Evolutionary conservation across 768 basidiomycete genomes (phyloP).

Genomic region (Lactarius hengduanensis): DNA sequence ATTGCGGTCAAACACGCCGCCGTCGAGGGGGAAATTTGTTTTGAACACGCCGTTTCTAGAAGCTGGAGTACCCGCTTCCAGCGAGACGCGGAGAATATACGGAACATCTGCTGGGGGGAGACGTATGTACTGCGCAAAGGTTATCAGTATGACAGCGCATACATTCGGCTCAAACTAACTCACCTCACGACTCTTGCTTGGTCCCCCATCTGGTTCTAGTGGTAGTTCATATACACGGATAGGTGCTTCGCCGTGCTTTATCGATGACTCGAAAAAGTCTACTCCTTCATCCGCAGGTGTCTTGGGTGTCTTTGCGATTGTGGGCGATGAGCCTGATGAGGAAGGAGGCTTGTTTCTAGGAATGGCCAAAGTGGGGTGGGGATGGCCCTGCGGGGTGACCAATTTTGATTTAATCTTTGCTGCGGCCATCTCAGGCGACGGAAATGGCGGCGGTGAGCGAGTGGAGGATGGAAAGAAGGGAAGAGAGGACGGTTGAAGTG

Average conservation of each 20-base stretch:
- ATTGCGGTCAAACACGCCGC: slow-evolving; percentile 77
- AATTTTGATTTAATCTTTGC: slow-evolving; percentile 22
- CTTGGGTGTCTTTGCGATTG: slow-evolving; percentile 54
- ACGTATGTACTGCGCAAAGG: slow-evolving; percentile 75
- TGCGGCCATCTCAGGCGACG: slow-evolving; percentile 16
- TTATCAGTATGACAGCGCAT: slow-evolving; percentile 14
- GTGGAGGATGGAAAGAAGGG: background rate
- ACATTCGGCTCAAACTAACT: slow-evolving; percentile 34
- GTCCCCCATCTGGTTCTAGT: slow-evolving; percentile 89
- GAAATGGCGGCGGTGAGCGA: background rate
- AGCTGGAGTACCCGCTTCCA: slow-evolving; percentile 91
- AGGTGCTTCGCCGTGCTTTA: slow-evolving; percentile 53
- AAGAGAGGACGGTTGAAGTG: background rate
- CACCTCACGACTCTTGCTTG: slow-evolving; percentile 80
- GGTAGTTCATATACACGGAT: slow-evolving; percentile 84
- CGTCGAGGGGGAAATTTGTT: slow-evolving; percentile 96
- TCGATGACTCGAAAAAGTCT: slow-evolving; percentile 73
- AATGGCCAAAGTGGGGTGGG: slow-evolving; percentile 26
- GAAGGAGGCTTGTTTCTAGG: slow-evolving; percentile 15
- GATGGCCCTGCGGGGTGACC: slow-evolving; percentile 4
- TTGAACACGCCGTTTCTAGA: slow-evolving; percentile 89
- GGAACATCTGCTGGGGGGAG: slow-evolving; percentile 88
- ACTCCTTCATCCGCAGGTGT: slow-evolving; percentile 94
- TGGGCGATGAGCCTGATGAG: slow-evolving; percentile 26
- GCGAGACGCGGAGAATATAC: slow-evolving; percentile 86